phyloP scores from a whole-genome alignment of 2,329 filamentous ascomycete genomes.

The Talaromyces sp. region DNA sequence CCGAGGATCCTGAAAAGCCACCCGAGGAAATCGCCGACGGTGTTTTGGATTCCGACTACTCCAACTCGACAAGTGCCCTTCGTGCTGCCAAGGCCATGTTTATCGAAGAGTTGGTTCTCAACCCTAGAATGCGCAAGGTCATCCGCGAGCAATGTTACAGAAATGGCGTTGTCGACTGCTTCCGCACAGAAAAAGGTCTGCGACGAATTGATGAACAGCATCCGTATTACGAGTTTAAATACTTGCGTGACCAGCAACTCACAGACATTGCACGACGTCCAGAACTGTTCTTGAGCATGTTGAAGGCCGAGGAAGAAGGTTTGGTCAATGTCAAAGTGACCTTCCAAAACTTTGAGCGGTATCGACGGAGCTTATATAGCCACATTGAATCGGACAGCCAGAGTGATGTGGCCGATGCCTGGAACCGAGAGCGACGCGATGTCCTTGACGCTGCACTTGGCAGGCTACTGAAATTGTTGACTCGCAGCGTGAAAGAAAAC shows the following conservation, averaged over 20 bases:
- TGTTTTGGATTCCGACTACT: conserved; percentile 67
- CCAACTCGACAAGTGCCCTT: conserved; percentile 70
- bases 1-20: conserved; percentile 75
- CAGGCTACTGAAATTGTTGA: conserved; percentile 78
- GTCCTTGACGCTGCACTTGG: conserved; percentile 75
- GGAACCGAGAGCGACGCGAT: conserved; percentile 84
- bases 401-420: conserved; percentile 89
- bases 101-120: conserved; percentile 82
- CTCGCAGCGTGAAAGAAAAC: conserved; percentile 90
- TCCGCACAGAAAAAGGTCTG: conserved; percentile 87
- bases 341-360: conserved; percentile 70
- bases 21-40: conserved; percentile 85
- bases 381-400: conserved; percentile 94
- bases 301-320: conserved; percentile 92
- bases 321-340: conserved; percentile 79
- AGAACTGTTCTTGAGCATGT: conserved; percentile 92
- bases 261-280: conserved; percentile 75
- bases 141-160: conserved; percentile 80
- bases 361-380: conserved; percentile 70
- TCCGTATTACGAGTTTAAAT: conserved; percentile 97
- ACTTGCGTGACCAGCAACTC: conserved; percentile 84
- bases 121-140: conserved; percentile 82
- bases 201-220: conserved; percentile 92
- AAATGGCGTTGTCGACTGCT: conserved; percentile 78
- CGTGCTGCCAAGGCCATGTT: conserved; percentile 81